A percentile compares a stretch with the other conserved stretches of the same genome.
Evolutionary conservation across 1,284 basidiomycete species (phyloP).

Genomic region (Inonotus obliquus): DNA sequence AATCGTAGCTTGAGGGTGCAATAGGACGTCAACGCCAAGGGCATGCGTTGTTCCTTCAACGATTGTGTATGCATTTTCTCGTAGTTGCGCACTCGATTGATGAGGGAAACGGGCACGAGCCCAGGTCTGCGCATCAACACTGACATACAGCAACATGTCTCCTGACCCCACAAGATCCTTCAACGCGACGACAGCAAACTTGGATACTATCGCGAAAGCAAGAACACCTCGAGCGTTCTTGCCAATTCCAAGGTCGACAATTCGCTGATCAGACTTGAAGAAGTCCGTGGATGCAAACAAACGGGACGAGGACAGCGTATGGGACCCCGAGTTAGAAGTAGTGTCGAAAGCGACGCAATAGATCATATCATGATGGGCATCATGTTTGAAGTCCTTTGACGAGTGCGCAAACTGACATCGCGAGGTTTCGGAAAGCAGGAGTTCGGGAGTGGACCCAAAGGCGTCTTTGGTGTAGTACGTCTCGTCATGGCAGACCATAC

Average conservation of each 20-base stretch:
- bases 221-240: slow-evolving; percentile 81
- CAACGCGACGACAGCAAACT: slow-evolving; percentile 86
- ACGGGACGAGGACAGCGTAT: slow-evolving; percentile 60
- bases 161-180: slow-evolving; percentile 49
- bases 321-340: slow-evolving; percentile 41
- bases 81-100: slow-evolving; percentile 69
- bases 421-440: slow-evolving; percentile 65
- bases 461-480: slow-evolving; percentile 85
- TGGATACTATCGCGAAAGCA: slow-evolving; percentile 86
- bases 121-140: slow-evolving; percentile 79
- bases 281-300: slow-evolving; percentile 83
- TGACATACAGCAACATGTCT: slow-evolving; percentile 84
- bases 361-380: slow-evolving; percentile 68
- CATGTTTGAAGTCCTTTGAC: slow-evolving; percentile 70
- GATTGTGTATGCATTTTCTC: slow-evolving; percentile 93
- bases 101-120: slow-evolving; percentile 84
- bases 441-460: slow-evolving; percentile 56
- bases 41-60: slow-evolving; percentile 92
- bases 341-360: slow-evolving; percentile 86
- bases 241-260: slow-evolving; percentile 82
- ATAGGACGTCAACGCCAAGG: slow-evolving; percentile 88
- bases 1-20: slow-evolving; percentile 66
- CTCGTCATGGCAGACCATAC: slow-evolving; percentile 72
- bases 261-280: slow-evolving; percentile 56
- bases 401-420: slow-evolving; percentile 86